Percentiles rank a stretch among this genome's conserved stretches.
These are phyloP conservation scores for Botrytis elliptica DNA, from an alignment of 2,329 filamentous ascomycete genomes.

Conservation along the genomic window DNA sequence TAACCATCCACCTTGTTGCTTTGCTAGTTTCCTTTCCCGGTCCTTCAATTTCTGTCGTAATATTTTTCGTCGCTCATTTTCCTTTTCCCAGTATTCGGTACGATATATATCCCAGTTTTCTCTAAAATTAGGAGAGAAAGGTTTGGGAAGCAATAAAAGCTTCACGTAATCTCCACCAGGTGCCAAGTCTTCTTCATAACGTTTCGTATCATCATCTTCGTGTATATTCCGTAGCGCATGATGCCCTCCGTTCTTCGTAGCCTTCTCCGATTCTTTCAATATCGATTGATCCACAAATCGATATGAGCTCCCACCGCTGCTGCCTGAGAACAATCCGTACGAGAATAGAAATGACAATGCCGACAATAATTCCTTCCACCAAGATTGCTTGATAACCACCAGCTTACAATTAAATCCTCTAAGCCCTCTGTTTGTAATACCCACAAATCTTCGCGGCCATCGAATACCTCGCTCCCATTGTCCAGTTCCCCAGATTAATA, in stretches of 20 bases:
- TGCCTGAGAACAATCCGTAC: slow-evolving; percentile 68
- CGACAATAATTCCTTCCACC: slow-evolving; percentile 75
- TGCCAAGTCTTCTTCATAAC: slow-evolving; percentile 85
- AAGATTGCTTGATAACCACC: slow-evolving; percentile 78
- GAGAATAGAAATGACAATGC: slow-evolving; percentile 76
- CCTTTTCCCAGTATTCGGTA: slow-evolving; percentile 92
- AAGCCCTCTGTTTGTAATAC: slow-evolving; percentile 83
- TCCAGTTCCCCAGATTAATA: slow-evolving; percentile 89
- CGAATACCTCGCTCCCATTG: slow-evolving; percentile 94
- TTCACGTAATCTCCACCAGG: slow-evolving; percentile 90
- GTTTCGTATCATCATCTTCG: slow-evolving; percentile 61
- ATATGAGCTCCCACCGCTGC: slow-evolving; percentile 66
- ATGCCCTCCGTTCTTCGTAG: slow-evolving; percentile 49
- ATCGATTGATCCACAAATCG: slow-evolving; percentile 70
- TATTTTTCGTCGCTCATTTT: slow-evolving; percentile 82
- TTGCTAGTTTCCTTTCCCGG: slow-evolving; percentile 65
- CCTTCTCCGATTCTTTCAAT: slow-evolving; percentile 59
- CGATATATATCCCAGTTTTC: slow-evolving; percentile 97
- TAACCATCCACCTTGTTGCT: slow-evolving; percentile 68
- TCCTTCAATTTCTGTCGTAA: slow-evolving; percentile 69
- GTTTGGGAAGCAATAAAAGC: slow-evolving; percentile 85
- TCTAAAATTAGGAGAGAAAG: slow-evolving; percentile 89
- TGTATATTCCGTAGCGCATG: slow-evolving; percentile 44
- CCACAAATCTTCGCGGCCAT: slow-evolving; percentile 91
- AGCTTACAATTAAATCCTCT: slow-evolving; percentile 95